Evolutionary conservation across 169 alveolate species (phyloP).

Genomic region (Eimeria zaria): DNA sequence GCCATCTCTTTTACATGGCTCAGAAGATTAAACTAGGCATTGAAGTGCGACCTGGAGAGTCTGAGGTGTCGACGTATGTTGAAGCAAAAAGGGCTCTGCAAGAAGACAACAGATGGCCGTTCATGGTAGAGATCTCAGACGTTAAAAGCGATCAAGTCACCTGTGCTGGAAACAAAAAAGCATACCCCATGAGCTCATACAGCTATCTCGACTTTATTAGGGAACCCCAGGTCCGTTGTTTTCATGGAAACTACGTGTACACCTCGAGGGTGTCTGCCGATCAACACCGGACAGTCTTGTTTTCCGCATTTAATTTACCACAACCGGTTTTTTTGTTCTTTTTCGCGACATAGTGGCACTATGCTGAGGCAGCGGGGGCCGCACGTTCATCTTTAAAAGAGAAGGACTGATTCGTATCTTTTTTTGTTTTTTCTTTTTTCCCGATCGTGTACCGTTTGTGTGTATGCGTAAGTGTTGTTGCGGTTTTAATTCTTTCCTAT

Average conservation of each 20-base stretch:
- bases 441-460: too few species aligned
- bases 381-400: too few species aligned
- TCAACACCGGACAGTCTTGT: too few species aligned
- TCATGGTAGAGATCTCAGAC: slow-evolving; percentile 87
- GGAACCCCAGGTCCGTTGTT: slow-evolving; percentile 82
- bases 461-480: too few species aligned
- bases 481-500: too few species aligned
- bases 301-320: too few species aligned
- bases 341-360: too few species aligned
- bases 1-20: slow-evolving; percentile 88
- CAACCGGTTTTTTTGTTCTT: too few species aligned
- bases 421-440: too few species aligned
- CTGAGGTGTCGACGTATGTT: slow-evolving; percentile 88
- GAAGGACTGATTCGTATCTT: too few species aligned
- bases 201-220: slow-evolving; percentile 89
- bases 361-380: too few species aligned
- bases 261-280: too few species aligned
- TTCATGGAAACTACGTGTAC: not conserved
- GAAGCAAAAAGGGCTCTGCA: slow-evolving; percentile 87
- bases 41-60: slow-evolving; percentile 88
- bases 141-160: slow-evolving; percentile 86
- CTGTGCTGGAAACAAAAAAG: slow-evolving; percentile 87
- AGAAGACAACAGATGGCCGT: slow-evolving; percentile 88
- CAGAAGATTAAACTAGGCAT: slow-evolving; percentile 85
- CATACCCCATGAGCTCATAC: slow-evolving; percentile 89